Conservation (phyloP, 2,329 filamentous ascomycete species). For the Penicillium sp. region DNA sequence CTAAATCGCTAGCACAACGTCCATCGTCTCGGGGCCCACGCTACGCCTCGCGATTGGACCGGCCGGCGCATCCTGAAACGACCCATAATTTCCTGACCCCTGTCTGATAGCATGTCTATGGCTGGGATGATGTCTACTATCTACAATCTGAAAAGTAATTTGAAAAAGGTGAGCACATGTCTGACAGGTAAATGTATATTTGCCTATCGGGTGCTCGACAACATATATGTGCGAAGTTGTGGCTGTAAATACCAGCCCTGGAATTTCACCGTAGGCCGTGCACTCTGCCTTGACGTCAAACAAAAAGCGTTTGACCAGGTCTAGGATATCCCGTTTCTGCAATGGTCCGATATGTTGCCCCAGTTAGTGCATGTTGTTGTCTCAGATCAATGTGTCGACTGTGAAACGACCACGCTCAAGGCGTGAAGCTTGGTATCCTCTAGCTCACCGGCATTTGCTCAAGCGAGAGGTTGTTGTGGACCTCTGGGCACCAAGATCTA, state of each 20-base stretch:
- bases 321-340: not conserved
- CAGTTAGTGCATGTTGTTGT: not conserved
- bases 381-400: not conserved
- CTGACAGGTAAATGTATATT: not conserved
- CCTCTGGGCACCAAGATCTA: not conserved
- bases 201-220: not conserved
- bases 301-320: not conserved
- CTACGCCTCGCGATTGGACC: conserved; percentile 16
- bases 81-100: conserved; percentile 1
- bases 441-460: not conserved
- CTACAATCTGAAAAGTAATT: not conserved
- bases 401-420: not conserved
- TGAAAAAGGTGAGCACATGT: not conserved
- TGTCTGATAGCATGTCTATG: not conserved
- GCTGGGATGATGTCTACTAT: not conserved
- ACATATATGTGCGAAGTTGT: too few species aligned
- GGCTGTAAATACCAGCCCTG: too few species aligned
- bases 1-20: conserved; percentile 7
- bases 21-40: conserved; percentile 22
- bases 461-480: not conserved
- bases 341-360: not conserved
- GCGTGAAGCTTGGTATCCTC: not conserved
- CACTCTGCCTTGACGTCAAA: not conserved
- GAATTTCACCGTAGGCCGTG: not conserved
- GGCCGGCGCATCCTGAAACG: conserved; percentile 24